Evolutionary conservation across 768 basidiomycete species (phyloP).

Genomic region (Boletus speciosus): DNA sequence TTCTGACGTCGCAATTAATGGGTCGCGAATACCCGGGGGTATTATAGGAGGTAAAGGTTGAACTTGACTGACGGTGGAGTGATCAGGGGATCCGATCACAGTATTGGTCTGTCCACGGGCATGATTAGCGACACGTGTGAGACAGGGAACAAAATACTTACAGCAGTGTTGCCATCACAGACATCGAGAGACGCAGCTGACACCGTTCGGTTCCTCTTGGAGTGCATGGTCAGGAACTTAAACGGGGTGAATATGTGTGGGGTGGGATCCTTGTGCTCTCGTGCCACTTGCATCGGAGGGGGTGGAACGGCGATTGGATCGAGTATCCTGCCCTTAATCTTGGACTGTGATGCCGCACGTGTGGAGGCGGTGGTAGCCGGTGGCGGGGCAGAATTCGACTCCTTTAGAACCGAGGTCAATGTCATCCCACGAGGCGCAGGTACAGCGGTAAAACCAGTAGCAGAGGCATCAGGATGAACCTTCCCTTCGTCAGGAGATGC

Average conservation of each 20-base stretch:
- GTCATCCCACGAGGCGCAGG: constrained; percentile 14
- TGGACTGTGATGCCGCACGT: constrained; percentile 15
- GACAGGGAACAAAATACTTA: constrained; percentile 35
- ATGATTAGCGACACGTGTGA: not conserved
- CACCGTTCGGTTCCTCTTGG: constrained; percentile 60
- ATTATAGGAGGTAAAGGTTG: constrained; percentile 38
- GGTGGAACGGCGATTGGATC: constrained; percentile 30
- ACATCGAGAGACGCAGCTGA: constrained; percentile 77
- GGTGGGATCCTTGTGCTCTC: constrained; percentile 39
- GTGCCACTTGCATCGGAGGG: constrained; percentile 27
- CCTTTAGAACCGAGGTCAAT: constrained; percentile 17
- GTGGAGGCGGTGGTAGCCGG: constrained; percentile 3
- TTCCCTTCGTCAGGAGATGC: constrained; percentile 21
- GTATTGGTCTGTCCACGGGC: constrained; percentile 53
- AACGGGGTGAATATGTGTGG: constrained; percentile 59
- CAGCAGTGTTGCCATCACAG: constrained; percentile 69
- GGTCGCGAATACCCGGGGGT: constrained; percentile 63
- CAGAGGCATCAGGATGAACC: constrained; percentile 6
- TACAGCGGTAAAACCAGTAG: not conserved
- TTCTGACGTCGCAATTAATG: constrained; percentile 57
- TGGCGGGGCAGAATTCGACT: constrained; percentile 3
- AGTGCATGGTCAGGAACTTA: constrained; percentile 48
- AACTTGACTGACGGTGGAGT: constrained; percentile 62
- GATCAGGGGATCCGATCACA: constrained; percentile 69
- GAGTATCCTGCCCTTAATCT: constrained; percentile 15